Conservation (phyloP, 2,329 filamentous ascomycete species). For the Escovopsis sp. region DNA sequence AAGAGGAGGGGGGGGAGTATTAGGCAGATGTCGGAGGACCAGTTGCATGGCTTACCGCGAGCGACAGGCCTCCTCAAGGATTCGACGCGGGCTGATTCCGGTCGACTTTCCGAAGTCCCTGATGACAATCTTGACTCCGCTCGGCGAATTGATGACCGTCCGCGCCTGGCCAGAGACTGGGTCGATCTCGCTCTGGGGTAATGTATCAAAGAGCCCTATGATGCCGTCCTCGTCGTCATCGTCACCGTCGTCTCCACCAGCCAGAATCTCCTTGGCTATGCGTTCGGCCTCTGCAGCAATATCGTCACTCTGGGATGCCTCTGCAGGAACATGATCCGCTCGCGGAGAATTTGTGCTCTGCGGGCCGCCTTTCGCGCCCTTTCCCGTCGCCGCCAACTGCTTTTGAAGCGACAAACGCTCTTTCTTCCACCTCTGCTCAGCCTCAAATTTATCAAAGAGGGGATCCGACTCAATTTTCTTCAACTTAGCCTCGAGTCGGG, state of each 20-base stretch:
- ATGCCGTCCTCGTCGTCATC: slow-evolving; percentile 40
- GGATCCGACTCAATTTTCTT: slow-evolving; percentile 63
- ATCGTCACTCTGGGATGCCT: slow-evolving; percentile 15
- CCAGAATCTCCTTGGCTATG: slow-evolving; percentile 43
- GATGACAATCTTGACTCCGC: slow-evolving; percentile 44
- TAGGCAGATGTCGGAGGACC: no score
- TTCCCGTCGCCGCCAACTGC: slow-evolving; percentile 38
- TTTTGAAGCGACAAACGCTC: slow-evolving; percentile 45
- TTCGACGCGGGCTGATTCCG: slow-evolving; percentile 58
- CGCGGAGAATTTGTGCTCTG: slow-evolving; percentile 11
- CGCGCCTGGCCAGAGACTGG: slow-evolving; percentile 40
- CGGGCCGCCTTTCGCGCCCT: slow-evolving; percentile 13
- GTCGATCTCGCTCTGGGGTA: slow-evolving; percentile 47
- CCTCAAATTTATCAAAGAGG: slow-evolving; percentile 53
- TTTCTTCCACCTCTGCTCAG: slow-evolving; percentile 49
- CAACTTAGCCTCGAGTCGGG: slow-evolving; percentile 58
- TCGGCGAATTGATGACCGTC: slow-evolving; percentile 35
- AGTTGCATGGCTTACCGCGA: slow-evolving; percentile 41
- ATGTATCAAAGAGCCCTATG: slow-evolving; percentile 36
- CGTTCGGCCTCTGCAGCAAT: slow-evolving; percentile 40
- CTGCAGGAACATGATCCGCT: slow-evolving; percentile 16
- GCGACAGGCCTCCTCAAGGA: slow-evolving; percentile 77
- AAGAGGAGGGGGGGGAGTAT: no score
- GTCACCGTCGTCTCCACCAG: slow-evolving; percentile 37
- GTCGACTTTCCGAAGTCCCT: slow-evolving; percentile 74